Percentiles rank a stretch among this genome's conserved stretches.
phyloP scores from a whole-genome alignment of 345 rosid genomes.

The Arabidopsis thaliana region DNA sequence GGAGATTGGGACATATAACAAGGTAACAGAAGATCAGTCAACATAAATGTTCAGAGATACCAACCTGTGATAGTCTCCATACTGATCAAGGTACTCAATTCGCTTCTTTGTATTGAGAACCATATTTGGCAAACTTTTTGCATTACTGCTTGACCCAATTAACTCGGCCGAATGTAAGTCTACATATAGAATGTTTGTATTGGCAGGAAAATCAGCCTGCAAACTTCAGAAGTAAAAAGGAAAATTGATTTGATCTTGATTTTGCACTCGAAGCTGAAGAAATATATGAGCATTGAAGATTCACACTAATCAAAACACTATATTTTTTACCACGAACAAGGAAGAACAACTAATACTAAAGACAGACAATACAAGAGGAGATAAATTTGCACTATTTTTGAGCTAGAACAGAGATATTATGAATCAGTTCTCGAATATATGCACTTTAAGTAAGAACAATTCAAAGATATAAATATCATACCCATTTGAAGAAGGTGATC shows the following conservation, averaged over 20 bases:
- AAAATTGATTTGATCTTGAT: constrained; percentile 9
- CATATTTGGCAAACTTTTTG: constrained; percentile 81
- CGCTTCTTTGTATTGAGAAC: constrained; percentile 80
- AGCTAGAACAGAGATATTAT: constrained; percentile 10
- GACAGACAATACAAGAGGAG: constrained; percentile 11
- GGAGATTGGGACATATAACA: constrained; percentile 6
- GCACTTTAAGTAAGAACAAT: constrained; percentile 19
- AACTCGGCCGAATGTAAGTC: constrained; percentile 71
- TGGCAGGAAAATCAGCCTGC: constrained; percentile 85
- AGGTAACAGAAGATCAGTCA: constrained; percentile 9
- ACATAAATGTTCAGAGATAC: constrained; percentile 29
- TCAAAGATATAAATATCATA: constrained; percentile 33
- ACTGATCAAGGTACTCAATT: constrained; percentile 61
- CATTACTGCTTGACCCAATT: constrained; percentile 66
- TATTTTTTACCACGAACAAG: constrained; percentile 5
- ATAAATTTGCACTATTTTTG: not conserved
- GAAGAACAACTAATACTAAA: not conserved
- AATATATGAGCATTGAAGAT: not conserved
- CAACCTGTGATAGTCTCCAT: constrained; percentile 77
- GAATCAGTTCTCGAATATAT: not conserved
- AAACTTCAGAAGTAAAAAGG: constrained; percentile 54
- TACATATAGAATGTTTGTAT: constrained; percentile 89
- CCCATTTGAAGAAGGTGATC: constrained; percentile 53
- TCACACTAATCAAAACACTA: constrained; percentile 2
- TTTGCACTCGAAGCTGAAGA: constrained; percentile 16